Base-by-base conservation (phyloP, 495 filamentous ascomycete genomes). In the Cercophora scortea region DNA sequence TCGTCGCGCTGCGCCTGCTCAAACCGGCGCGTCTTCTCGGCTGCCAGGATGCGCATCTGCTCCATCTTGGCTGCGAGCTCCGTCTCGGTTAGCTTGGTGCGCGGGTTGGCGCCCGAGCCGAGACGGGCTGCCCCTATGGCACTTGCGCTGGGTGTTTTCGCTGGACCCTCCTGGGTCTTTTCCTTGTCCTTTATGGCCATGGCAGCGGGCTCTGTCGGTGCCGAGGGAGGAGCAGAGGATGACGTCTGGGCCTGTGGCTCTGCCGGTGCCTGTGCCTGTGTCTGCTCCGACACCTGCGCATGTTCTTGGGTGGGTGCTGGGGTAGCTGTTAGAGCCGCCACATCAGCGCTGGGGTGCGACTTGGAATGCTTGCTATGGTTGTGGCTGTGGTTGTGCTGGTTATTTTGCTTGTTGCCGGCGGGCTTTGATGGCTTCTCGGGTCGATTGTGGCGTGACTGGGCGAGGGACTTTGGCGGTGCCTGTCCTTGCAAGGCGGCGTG, bases 1-100 rank as follows among this genome's bases (percentile, higher is more conserved):
- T 72, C 75, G 60, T 81, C 78, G 43, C 71, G 71, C 60, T 78
- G 71, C 6, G 69, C 72, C 47, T 72, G 66, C 53, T 79, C 74
- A 49, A 75, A 77, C 12, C 68, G 72, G 35, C 73, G 73, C 51
- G 70, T 71, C 59, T 73, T 74, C 39, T 74, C 70, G 16, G 68
- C 67, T 1, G 68, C 60, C 6, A 76, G 58, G 18, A 78, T 61
- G 13, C 74, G 75, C 68, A 75, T 76, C 52, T 68, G 54, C 51
- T 74, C 70, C 71, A 80, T 75, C 57, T 76, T 76, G 41, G 67
- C 71, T 1, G 71, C 63, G 11, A 79, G 67, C 61, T 81, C 76
- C 6, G 69, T 59, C 1, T 80, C 76, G 13, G 77, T 79, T 8
- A 77, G 74, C 58, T 81, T 81, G 9, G 68, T 68, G 48, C 72